These are phyloP conservation scores for Vachellia collinsii DNA, from an alignment of 306 rosid species.

Conservation along the genomic window DNA sequence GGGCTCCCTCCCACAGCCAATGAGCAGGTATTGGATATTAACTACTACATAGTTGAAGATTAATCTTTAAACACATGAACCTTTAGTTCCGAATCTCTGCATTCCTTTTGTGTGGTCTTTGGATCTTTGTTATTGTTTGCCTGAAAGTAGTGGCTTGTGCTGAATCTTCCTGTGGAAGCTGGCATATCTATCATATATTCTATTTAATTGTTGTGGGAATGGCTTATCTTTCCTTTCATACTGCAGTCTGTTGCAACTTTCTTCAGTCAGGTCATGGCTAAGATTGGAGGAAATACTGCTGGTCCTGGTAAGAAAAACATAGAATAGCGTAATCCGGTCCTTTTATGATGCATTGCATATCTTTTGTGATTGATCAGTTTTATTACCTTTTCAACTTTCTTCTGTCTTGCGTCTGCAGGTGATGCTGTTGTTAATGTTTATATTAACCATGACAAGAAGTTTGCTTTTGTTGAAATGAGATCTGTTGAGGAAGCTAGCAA, in stretches of 20 bases:
- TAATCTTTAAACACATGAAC: not conserved
- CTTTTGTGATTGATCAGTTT: not conserved
- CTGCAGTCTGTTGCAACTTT: constrained; percentile 97
- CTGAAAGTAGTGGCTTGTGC: not conserved
- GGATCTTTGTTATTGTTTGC: not conserved
- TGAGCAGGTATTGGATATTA: constrained; percentile 66
- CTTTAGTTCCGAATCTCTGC: not conserved
- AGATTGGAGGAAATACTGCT: constrained; percentile 97
- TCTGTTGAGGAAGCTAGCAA: constrained; percentile 99
- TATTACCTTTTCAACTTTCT: not conserved
- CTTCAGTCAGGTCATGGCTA: constrained; percentile 98
- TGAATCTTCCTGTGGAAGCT: not conserved
- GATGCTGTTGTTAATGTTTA: constrained; percentile 99
- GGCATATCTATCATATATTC: not conserved
- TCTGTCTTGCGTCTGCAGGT: constrained; percentile 51
- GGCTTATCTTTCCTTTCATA: not conserved
- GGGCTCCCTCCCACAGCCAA: constrained; percentile 99
- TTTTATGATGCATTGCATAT: not conserved
- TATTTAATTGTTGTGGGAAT: not conserved
- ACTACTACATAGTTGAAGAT: no score
- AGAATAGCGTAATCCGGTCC: not conserved
- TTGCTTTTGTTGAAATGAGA: constrained; percentile 99
- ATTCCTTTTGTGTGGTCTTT: not conserved
- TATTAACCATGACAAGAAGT: constrained; percentile 97
- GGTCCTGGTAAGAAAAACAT: constrained; percentile 72